Base-by-base conservation (phyloP, 768 basidiomycete genomes). In the Gyrodon lividus region DNA sequence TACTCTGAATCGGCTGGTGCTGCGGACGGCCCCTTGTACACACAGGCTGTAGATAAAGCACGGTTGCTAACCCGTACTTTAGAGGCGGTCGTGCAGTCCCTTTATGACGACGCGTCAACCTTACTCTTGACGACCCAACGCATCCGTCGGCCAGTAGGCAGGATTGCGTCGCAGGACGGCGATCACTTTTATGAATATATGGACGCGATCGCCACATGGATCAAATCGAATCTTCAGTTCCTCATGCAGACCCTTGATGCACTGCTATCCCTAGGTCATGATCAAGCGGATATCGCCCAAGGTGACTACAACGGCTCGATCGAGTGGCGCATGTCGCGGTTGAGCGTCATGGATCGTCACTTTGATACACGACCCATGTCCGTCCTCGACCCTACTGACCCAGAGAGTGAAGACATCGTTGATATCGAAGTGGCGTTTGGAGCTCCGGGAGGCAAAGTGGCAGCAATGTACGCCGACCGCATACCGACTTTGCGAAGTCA, bases 241-340 rank as follows among this genome's bases (percentile, higher is more conserved):
- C 73, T 84, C 22, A 71, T 81, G 48, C 77, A 83, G 58, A 80
- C 81, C 0, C 70, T 89, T 9, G 85, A 89, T 37, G 76, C 73
- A 14, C 72, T 91, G 20, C 68, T 87, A 23, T 69, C 77, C 0
- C 66, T 89, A 16, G 87, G 87, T 4, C 80, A 84, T 50, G 83
- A 88, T 48, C 88, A 91, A 67, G 84, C 81, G 3, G 81, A 85
- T 13, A 71, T 85, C 34, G 81, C 83, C 17, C 80, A 81, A 64
- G 83, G 79, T 47, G 85, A 87, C 52, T 89, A 89, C 68, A 81
- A 76, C 49, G 82, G 81, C 5, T 86, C 88, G 2, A 89, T 89
- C 48, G 85, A 88, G 50, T 85, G 86, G 84, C 77, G 89, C 19
- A 79, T 82, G 73, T 89, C 87, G 14, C 82, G 86, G 14, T 67